These are phyloP conservation scores for Elsinoe necatrix DNA, from an alignment of 2,329 filamentous ascomycete genomes.

Conservation along the genomic window DNA sequence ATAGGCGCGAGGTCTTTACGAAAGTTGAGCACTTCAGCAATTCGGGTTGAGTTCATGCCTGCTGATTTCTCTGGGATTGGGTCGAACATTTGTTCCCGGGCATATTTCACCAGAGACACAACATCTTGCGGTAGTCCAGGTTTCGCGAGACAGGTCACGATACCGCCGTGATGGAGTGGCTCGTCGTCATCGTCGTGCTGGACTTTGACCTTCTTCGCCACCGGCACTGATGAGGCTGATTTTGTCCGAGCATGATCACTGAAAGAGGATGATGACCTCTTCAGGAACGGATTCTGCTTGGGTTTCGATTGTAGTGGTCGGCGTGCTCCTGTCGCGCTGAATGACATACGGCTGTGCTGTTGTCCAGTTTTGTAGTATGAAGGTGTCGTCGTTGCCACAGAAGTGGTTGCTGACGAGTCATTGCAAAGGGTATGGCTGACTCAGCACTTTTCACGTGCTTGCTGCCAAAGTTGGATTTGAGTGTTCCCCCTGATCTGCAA, in stretches of 20 bases:
- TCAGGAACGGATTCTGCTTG: slow-evolving; percentile 19
- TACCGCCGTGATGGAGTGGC: slow-evolving; percentile 53
- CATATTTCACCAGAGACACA: slow-evolving; percentile 45
- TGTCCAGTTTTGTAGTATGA: neutral
- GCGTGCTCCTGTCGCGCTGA: slow-evolving; percentile 19
- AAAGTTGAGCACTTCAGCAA: slow-evolving; percentile 56
- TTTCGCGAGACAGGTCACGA: slow-evolving; percentile 49
- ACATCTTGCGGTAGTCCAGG: slow-evolving; percentile 54
- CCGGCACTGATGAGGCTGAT: slow-evolving; percentile 20
- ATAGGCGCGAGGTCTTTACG: slow-evolving; percentile 53
- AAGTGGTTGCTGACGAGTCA: neutral
- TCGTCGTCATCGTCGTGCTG: slow-evolving; percentile 27
- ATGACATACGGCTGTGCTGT: slow-evolving; percentile 17
- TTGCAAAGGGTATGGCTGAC: neutral
- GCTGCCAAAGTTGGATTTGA: neutral
- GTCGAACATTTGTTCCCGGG: slow-evolving; percentile 55
- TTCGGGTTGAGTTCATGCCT: slow-evolving; percentile 56
- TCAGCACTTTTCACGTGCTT: neutral
- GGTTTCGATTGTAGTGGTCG: slow-evolving; percentile 19
- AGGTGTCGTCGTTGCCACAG: neutral
- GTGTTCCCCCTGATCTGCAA: slow-evolving; percentile 12
- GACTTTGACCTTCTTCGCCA: slow-evolving; percentile 11
- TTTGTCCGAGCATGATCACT: slow-evolving; percentile 31
- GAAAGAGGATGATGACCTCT: slow-evolving; percentile 28
- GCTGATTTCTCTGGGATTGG: slow-evolving; percentile 49